Base-by-base conservation (phyloP, 768 basidiomycete species). In the Mycena sanguinolenta region DNA sequence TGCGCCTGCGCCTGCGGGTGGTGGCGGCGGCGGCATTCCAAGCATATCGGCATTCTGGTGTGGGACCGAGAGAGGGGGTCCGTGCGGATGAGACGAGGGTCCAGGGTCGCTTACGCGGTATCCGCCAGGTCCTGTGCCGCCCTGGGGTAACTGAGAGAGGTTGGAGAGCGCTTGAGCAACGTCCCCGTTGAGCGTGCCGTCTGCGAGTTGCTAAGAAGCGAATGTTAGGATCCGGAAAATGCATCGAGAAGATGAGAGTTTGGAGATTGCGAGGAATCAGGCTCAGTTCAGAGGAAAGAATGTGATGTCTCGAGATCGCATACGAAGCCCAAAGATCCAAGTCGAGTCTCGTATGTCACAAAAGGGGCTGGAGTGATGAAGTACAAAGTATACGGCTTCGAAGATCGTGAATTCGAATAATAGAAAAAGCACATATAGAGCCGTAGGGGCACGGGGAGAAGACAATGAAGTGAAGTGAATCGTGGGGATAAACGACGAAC, bases 11-110 rank as follows among this genome's bases (percentile, higher is more conserved):
- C 76, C 72, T 16, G 63, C 30, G 39, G 71, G 77, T 7, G 72
- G 73, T 74, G 5, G 75, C 17, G 77, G 68, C 5, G 73, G 38
- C 2, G 78, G 71, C 1, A 75, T 19, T 14, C 65, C 66, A 46
- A 69, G 65, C 55, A 72, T 66, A 63, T 67, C 67, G 79, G 16
- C 52, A 42, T 54, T 42, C 76, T 79, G 9, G 71, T 78, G 0
- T 87, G 86, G 38, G 90, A 16, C 88, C 89, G 1, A 91, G 82
- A 65, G 87, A 27, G 91, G 91, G 4, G 91, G 91, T 0, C 91
- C 91, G 7, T 88, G 87, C 6, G 90, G 91, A 73, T 92, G 91
- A 0, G 90, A 90, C 4, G 91, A 92, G n/a, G 91, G 90, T 8
- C 91, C 91, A 3, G 91, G 89, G 69, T 92, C 91, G 39, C 86